phyloP scores from a whole-genome alignment of 257 asterid genomes.

The Galeopsis tetrahit region DNA sequence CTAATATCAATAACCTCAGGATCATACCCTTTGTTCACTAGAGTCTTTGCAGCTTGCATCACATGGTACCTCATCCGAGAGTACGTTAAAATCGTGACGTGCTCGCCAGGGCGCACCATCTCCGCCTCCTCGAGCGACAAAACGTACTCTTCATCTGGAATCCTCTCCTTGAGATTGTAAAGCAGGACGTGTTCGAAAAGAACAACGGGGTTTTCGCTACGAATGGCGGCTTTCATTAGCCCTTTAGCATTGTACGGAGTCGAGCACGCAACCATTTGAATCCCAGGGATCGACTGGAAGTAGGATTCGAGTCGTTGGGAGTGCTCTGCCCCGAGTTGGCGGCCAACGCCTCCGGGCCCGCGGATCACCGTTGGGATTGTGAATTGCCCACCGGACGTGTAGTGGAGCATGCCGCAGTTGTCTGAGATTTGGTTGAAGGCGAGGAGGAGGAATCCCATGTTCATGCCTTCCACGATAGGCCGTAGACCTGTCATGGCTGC shows the following conservation, averaged over 20 bases:
- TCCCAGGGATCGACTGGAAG: constrained; percentile 80
- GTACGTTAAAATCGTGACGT: constrained; percentile 68
- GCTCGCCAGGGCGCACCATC: constrained; percentile 87
- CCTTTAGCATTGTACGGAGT: constrained; percentile 84
- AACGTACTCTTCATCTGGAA: constrained; percentile 73
- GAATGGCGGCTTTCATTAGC: constrained; percentile 74
- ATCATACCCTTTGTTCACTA: constrained; percentile 76
- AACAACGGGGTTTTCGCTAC: constrained; percentile 79
- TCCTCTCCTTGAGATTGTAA: constrained; percentile 75
- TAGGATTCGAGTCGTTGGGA: constrained; percentile 82
- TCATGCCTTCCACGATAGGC: constrained; percentile 78
- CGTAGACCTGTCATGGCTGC: constrained; percentile 87
- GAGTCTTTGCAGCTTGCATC: constrained; percentile 77
- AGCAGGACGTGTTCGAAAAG: constrained; percentile 76
- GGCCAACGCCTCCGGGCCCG: constrained; percentile 91
- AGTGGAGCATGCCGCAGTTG: constrained; percentile 87
- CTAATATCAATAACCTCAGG: constrained; percentile 85
- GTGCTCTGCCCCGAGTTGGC: constrained; percentile 87
- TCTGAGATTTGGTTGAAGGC: constrained; percentile 81
- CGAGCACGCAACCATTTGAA: constrained; percentile 85
- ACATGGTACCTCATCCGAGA: constrained; percentile 87
- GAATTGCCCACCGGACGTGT: constrained; percentile 88
- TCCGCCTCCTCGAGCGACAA: constrained; percentile 73
- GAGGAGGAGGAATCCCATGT: constrained; percentile 86
- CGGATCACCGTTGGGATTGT: constrained; percentile 74